These are phyloP conservation scores for Alternaria tenuissima DNA, from an alignment of 2,329 filamentous ascomycete species.

Conservation along the genomic window DNA sequence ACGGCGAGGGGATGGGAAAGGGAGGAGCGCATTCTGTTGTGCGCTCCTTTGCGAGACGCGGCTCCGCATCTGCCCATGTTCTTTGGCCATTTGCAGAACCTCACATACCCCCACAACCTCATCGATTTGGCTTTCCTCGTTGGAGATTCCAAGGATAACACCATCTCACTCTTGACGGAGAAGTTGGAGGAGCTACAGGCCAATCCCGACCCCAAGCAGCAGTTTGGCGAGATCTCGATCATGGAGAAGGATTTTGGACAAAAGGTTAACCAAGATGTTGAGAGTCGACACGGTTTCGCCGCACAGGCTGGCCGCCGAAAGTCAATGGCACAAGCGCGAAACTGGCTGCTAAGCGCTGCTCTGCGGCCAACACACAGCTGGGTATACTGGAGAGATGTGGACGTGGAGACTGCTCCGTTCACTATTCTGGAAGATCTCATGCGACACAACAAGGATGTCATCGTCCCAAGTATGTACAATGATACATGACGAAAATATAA, in stretches of 20 bases:
- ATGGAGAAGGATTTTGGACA: slow-evolving; percentile 99
- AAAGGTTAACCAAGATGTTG: slow-evolving; percentile 96
- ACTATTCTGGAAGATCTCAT: slow-evolving; percentile 98
- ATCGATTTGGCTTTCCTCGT: slow-evolving; percentile 97
- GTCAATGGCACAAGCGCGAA: slow-evolving; percentile 96
- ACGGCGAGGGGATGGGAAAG: slow-evolving; percentile 94
- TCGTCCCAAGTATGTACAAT: slow-evolving; percentile 81
- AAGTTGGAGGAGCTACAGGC: slow-evolving; percentile 82
- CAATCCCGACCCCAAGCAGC: slow-evolving; percentile 78
- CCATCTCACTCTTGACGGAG: slow-evolving; percentile 76
- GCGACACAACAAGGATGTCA: slow-evolving; percentile 98
- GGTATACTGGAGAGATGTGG: slow-evolving; percentile 99
- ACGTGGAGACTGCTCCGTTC: slow-evolving; percentile 95
- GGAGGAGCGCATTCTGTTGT: slow-evolving; percentile 93
- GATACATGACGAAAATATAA: not conserved
- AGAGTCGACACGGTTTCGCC: slow-evolving; percentile 96
- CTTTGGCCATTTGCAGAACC: slow-evolving; percentile 95
- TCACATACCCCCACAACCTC: slow-evolving; percentile 95
- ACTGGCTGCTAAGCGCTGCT: slow-evolving; percentile 94
- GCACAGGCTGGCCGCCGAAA: slow-evolving; percentile 93
- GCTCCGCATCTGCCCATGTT: slow-evolving; percentile 95
- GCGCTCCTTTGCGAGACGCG: slow-evolving; percentile 92
- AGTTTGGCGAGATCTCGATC: slow-evolving; percentile 95
- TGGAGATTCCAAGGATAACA: slow-evolving; percentile 95
- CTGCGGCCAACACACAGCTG: slow-evolving; percentile 95